Evolutionary conservation across 225 moss, liverwort and hornwort genomes (phyloP).

Genomic region (Marchantia polymorpha): DNA sequence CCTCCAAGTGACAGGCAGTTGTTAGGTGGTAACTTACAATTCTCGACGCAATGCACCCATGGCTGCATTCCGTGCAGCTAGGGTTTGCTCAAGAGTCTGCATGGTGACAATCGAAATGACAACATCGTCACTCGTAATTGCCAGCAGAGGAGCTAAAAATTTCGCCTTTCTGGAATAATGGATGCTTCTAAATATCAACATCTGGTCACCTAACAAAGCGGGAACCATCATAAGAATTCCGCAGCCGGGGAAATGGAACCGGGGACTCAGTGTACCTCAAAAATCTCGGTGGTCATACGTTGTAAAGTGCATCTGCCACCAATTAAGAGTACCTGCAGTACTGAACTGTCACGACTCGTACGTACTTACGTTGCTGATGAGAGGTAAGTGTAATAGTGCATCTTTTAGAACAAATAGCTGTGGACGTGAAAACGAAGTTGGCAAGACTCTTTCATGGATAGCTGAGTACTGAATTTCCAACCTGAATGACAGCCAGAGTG

Average conservation of each 20-base stretch:
- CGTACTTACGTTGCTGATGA: background rate
- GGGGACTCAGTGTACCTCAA: constrained; percentile 21
- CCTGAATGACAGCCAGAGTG: constrained; percentile 23
- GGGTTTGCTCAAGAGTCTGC: constrained; percentile 31
- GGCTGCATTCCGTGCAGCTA: constrained; percentile 9
- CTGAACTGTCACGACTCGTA: background rate
- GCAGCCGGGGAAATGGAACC: too few relatives aligned
- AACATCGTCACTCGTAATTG: background rate
- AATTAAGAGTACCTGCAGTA: constrained; percentile 27
- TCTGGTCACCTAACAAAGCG: too few relatives aligned
- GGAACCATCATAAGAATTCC: too few relatives aligned
- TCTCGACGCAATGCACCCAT: constrained; percentile 35
- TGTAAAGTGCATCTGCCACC: constrained; percentile 35
- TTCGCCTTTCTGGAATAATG: too few relatives aligned
- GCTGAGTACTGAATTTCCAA: background rate
- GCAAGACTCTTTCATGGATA: background rate
- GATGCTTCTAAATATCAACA: too few relatives aligned
- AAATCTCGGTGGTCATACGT: constrained; percentile 28
- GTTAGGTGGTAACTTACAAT: constrained; percentile 14
- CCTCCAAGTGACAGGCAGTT: background rate
- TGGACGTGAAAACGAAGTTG: too few relatives aligned
- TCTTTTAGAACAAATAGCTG: too few relatives aligned
- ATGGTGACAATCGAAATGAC: background rate
- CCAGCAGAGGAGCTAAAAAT: too few relatives aligned
- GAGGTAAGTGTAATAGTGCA: background rate